Conservation (phyloP, 2,329 filamentous ascomycete species). For the Cercospora beticola region DNA sequence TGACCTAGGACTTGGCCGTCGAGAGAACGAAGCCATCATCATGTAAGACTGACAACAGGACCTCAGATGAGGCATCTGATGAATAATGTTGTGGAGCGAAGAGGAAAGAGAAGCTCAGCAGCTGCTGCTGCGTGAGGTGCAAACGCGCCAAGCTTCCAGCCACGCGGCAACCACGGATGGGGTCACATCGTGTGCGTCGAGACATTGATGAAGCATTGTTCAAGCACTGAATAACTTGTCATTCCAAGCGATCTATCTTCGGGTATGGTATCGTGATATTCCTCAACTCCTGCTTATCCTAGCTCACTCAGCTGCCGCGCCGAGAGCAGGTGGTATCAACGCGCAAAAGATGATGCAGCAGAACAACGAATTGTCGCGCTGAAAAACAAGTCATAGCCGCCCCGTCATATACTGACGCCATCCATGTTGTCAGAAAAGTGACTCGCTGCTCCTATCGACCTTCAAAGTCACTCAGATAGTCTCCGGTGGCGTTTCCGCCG, state of each 20-base stretch:
- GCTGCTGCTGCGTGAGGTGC: not conserved
- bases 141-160: not conserved
- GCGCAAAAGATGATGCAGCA: not conserved
- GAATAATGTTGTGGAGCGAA: not conserved
- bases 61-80: not conserved
- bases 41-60: not conserved
- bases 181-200: not conserved
- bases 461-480: slow-evolving; percentile 39
- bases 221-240: not conserved
- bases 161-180: not conserved
- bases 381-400: not conserved
- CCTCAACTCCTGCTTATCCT: slow-evolving; percentile 7
- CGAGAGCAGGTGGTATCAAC: slow-evolving; percentile 12
- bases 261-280: slow-evolving; percentile 10
- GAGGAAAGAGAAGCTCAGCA: not conserved
- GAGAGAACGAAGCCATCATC: not conserved
- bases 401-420: not conserved
- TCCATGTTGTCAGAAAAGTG: not conserved
- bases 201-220: not conserved
- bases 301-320: slow-evolving; percentile 5
- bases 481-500: slow-evolving; percentile 25
- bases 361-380: not conserved
- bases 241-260: slow-evolving; percentile 9
- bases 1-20: not conserved
- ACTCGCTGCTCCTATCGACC: slow-evolving; percentile 29